Percentiles rank a stretch among this genome's conserved stretches.
Evolutionary conservation across 1,284 basidiomycete genomes (phyloP).

Genomic region (Neonothopanus nambi): DNA sequence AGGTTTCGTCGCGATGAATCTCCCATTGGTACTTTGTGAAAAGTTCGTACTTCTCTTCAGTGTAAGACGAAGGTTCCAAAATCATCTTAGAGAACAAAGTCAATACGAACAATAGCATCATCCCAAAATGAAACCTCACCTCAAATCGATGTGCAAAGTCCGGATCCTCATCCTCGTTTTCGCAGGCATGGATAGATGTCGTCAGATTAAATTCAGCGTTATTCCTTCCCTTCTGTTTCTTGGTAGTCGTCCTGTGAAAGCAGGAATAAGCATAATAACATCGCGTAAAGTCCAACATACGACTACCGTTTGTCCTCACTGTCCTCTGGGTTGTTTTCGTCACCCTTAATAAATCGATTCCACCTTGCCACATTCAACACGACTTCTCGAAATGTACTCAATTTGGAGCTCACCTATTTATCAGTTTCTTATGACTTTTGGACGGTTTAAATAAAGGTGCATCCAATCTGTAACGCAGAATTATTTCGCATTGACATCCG

Average conservation of each 20-base stretch:
- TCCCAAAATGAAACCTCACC: constrained; percentile 34
- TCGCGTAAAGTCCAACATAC: constrained; percentile 12
- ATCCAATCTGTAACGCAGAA: constrained; percentile 58
- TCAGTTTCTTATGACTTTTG: constrained; percentile 77
- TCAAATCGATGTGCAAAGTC: constrained; percentile 48
- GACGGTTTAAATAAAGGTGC: constrained; percentile 70
- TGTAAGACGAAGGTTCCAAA: constrained; percentile 75
- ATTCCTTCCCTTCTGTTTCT: constrained; percentile 48
- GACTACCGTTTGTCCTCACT: constrained; percentile 15
- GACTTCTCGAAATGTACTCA: not conserved
- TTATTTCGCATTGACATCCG: not conserved
- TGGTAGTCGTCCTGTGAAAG: constrained; percentile 29
- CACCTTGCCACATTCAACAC: constrained; percentile 54
- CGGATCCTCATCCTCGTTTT: constrained; percentile 29
- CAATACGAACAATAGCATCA: too few relatives aligned
- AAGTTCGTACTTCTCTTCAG: constrained; percentile 78
- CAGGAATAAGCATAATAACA: not conserved
- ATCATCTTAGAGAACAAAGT: constrained; percentile 64
- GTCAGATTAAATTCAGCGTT: constrained; percentile 34
- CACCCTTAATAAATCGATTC: constrained; percentile 70
- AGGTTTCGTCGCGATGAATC: constrained; percentile 73
- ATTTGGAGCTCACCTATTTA: constrained; percentile 53
- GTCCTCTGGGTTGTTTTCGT: constrained; percentile 24
- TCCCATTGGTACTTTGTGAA: constrained; percentile 76
- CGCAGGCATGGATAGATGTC: constrained; percentile 24